Evolutionary conservation across 805 yeast genomes (phyloP), one percentile per base, ranked within the genome.

Genomic region (Lipomyces sp.): DNA sequence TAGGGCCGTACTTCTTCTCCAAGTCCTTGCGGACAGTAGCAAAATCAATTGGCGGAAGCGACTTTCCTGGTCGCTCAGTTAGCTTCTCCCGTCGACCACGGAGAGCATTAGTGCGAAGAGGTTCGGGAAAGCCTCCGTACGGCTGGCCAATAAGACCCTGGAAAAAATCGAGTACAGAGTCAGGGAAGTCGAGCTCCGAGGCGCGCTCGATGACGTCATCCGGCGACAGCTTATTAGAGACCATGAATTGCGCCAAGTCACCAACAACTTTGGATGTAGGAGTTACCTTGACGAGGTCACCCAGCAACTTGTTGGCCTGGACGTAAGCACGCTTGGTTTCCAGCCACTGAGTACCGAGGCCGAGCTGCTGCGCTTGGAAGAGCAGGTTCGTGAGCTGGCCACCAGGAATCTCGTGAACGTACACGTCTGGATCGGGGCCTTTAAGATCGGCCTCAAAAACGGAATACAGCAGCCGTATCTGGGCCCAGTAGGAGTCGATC

Each of bases 191-290:
- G 74, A 95, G 85, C 65, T 92, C 90, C 63, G 86, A 81, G 2
- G 99, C 99, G 73, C 95, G 86, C 77, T 89, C 88, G 77, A 83
- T 84, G 69, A 95, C 96, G 76, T 95, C 99, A 74, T 90, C 90
- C 60, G 90, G 82, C 8, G 88, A 84, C 75, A 95, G 84, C 80
- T 92, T 92, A 84, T 95, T 95, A 57, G 97, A 86, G 67, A 95
- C 99, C 99, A 95, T 95, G 77, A 95, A 95, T 82, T 95, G 99
- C n/a, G 99, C 99, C 80, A 95, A 86, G 77, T 95, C 99, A 75
- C 99, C 99, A 71, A 95, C 99, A 75, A 95, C 99, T 84, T 95
- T 95, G n/a, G 98, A 93, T 32, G 99, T 95, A 68, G 99, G 99
- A 10, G 99, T 95, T 62, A 95, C 99, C 83, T 95, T 95, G 75